Base-by-base conservation (phyloP, 2,329 filamentous ascomycete genomes). In the Colletotrichum lupini region DNA sequence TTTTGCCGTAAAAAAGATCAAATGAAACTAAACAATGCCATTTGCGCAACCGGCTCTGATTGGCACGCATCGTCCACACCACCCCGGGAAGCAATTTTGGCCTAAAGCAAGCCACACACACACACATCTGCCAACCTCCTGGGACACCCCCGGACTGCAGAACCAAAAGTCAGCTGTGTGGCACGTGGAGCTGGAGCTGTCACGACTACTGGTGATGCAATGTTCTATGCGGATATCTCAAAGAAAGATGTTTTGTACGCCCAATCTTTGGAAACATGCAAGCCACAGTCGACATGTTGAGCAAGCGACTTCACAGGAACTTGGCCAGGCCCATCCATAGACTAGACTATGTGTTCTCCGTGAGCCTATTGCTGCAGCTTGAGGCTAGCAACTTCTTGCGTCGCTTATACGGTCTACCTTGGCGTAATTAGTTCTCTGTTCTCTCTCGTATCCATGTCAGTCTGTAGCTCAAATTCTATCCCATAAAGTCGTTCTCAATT, bases 1-100 rank as follows among this genome's bases (percentile, higher is more conserved):
- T 14, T 11, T 24, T 8, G 24, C n/a, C 46, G 32, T 19, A 5
- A 5, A 2, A 9, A n/a, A n/a, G 19, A 19, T 22, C 19, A 19
- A 14, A 11, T 55, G 49, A 64, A 32, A 49, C 61, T n/a, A 55
- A 14, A 52, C 61, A 64, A n/a, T 35, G 37, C 46, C 53, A 32
- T 22, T 28, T 28, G 14, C 46, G 28, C 28, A 28, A 52, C 19
- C 4, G 7, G 12, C 16, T 12, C 46, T 63, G 61, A 55, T 63
- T 63, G 61, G 61, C 24, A 55, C 61, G 61, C 61, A 63, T 63
- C 61, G 8, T 26, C 22, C n/a, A 26, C 46, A 55, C 11, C 61
- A 64, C 24, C 61, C 30, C 16, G 46, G 61, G 30, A 22, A 37
- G 16, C 14, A 16, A 55, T 37, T 22, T 46, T 28, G 42, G 22